phyloP scores from a whole-genome alignment of 2,329 filamentous ascomycete genomes.

The Monosporascus sp. region DNA sequence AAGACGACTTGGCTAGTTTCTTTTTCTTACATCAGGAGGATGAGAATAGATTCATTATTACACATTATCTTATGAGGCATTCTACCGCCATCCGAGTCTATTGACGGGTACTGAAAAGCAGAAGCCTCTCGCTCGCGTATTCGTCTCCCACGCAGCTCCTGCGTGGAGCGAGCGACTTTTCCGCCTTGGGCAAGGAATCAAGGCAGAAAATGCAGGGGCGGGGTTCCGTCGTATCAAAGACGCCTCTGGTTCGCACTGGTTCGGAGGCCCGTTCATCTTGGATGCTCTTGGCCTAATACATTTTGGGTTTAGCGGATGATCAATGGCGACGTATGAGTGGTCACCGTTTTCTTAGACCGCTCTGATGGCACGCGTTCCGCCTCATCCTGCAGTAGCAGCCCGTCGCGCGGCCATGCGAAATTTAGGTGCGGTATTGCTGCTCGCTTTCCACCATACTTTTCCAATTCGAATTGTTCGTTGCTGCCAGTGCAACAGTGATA shows the following conservation, averaged over 20 bases:
- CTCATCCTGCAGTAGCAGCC: background rate
- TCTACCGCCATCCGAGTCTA: background rate
- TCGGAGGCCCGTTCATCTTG: background rate
- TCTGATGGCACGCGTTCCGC: too few species aligned
- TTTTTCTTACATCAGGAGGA: too few species aligned
- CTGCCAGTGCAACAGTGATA: background rate
- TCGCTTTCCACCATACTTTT: background rate
- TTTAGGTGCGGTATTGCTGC: background rate
- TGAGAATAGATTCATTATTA: too few species aligned
- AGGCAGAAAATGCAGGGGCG: background rate
- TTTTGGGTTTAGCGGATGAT: background rate
- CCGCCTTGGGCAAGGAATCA: background rate
- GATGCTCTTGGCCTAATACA: background rate
- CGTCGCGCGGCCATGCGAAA: background rate
- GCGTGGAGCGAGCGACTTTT: background rate
- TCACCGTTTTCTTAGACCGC: background rate
- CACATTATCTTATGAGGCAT: too few species aligned
- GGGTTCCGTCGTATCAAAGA: background rate
- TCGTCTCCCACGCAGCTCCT: background rate
- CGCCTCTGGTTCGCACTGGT: background rate
- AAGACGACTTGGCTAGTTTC: background rate
- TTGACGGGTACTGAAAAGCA: background rate
- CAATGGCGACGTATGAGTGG: background rate
- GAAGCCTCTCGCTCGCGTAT: background rate
- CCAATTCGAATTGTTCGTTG: background rate